Evolutionary conservation across 257 asterid genomes (phyloP).

Genomic region (Salvia miltiorrhiza): DNA sequence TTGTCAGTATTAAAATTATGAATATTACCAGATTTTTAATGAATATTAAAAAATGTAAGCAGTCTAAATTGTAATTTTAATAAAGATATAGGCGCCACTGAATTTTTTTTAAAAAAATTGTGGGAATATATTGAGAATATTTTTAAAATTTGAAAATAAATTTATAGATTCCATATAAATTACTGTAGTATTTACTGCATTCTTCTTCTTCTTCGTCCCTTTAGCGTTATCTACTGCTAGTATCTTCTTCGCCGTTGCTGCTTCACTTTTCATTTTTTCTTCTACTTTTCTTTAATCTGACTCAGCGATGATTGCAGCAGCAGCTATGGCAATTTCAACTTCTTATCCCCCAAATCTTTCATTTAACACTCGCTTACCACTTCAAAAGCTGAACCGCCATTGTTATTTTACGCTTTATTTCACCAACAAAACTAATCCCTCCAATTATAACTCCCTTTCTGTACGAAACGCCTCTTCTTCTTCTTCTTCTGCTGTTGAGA

Average conservation of each 20-base stretch:
- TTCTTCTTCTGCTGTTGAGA: slow-evolving; percentile 7
- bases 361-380: slow-evolving; percentile 11
- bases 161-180: too few relatives aligned
- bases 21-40: too few relatives aligned
- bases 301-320: slow-evolving; percentile 10
- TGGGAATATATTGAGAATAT: too few relatives aligned
- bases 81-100: too few relatives aligned
- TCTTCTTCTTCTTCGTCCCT: too few relatives aligned
- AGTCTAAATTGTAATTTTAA: too few relatives aligned
- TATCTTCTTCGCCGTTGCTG: background rate
- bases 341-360: slow-evolving; percentile 20
- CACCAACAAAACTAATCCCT: slow-evolving; percentile 3
- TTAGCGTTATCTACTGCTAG: too few relatives aligned
- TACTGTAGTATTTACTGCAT: too few relatives aligned
- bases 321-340: slow-evolving; percentile 31
- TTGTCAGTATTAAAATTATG: too few relatives aligned
- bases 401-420: slow-evolving; percentile 13
- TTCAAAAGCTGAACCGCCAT: slow-evolving; percentile 10
- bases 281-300: background rate
- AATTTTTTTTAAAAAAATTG: too few relatives aligned
- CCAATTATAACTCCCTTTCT: slow-evolving; percentile 10
- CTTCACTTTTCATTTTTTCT: background rate
- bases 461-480: slow-evolving; percentile 12
- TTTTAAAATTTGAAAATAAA: too few relatives aligned
- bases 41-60: too few relatives aligned